A percentile compares a stretch with the other conserved stretches of the same genome.
phyloP scores from a whole-genome alignment of 768 basidiomycete genomes.

The Lactifluus subvellereus region DNA sequence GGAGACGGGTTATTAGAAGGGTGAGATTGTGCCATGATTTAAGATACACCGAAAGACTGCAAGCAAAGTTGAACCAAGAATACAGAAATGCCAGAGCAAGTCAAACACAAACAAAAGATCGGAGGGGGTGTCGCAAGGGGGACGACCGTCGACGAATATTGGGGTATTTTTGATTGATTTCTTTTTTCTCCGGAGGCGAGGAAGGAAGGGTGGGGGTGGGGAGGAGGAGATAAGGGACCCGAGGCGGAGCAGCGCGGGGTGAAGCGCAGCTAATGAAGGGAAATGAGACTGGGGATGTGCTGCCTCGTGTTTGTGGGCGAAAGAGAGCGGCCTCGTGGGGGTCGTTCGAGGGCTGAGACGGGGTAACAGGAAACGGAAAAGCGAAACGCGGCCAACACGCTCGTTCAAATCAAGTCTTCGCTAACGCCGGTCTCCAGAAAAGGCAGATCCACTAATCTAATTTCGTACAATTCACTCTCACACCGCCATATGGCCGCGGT shows the following conservation, averaged over 20 bases:
- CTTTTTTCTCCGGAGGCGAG: no score
- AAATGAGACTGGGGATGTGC: not conserved
- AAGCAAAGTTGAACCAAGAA: not conserved
- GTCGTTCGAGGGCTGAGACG: no score
- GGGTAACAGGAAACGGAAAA: no score
- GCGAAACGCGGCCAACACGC: not conserved
- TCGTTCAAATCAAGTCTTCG: not conserved
- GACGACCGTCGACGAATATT: no score
- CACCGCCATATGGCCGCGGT: not conserved
- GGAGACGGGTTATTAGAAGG: constrained; percentile 12
- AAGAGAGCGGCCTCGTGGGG: no score
- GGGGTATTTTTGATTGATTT: no score
- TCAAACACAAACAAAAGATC: no score
- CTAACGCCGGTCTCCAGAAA: no score
- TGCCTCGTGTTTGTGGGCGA: constrained; percentile 9
- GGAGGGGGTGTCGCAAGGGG: no score
- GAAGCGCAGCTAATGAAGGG: not conserved
- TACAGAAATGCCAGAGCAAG: not conserved
- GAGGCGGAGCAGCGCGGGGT: not conserved
- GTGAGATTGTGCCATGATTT: constrained; percentile 13
- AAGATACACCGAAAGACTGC: not conserved
- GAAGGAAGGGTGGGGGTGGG: not conserved
- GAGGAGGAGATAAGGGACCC: constrained; percentile 11
- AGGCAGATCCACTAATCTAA: not conserved
- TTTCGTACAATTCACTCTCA: not conserved